A percentile compares a stretch with the other conserved stretches of the same genome.
phyloP scores from a whole-genome alignment of 352 stramenopile species.

The Phytophthora aleatoria region DNA sequence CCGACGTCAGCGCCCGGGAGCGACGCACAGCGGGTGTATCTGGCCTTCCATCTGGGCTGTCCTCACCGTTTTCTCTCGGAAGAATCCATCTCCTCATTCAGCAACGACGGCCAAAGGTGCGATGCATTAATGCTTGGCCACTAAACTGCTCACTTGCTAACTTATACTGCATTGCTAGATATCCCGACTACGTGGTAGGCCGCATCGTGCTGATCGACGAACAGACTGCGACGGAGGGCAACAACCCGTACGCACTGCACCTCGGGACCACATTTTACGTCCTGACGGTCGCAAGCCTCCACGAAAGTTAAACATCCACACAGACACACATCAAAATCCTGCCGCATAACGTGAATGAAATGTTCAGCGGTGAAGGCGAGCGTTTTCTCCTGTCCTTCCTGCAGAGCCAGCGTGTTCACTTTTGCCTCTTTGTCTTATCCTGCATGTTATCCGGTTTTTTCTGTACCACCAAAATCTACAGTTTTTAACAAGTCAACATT shows the following conservation, averaged over 20 bases:
- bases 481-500: slow-evolving; percentile 11
- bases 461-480: slow-evolving; percentile 23
- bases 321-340: slow-evolving; percentile 8
- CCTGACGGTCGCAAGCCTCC: slow-evolving; percentile 82
- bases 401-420: slow-evolving; percentile 31
- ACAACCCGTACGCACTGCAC: slow-evolving; percentile 84
- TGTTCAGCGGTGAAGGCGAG: slow-evolving; percentile 30
- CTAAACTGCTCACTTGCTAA: neutral
- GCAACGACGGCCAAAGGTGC: slow-evolving; percentile 79
- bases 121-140: slow-evolving; percentile 4
- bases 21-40: slow-evolving; percentile 78
- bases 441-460: slow-evolving; percentile 16
- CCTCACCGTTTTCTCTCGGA: slow-evolving; percentile 87
- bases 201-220: slow-evolving; percentile 90
- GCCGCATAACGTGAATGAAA: slow-evolving; percentile 42
- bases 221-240: slow-evolving; percentile 73
- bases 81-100: slow-evolving; percentile 90
- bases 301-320: slow-evolving; percentile 66
- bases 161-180: slow-evolving; percentile 46
- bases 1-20: slow-evolving; percentile 81
- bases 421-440: slow-evolving; percentile 27
- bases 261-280: slow-evolving; percentile 87
- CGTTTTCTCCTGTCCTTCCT: slow-evolving; percentile 21
- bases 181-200: slow-evolving; percentile 88
- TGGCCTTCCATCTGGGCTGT: slow-evolving; percentile 87